Base-by-base conservation (phyloP, 1,284 basidiomycete genomes). In the Polyporus tsugae region DNA sequence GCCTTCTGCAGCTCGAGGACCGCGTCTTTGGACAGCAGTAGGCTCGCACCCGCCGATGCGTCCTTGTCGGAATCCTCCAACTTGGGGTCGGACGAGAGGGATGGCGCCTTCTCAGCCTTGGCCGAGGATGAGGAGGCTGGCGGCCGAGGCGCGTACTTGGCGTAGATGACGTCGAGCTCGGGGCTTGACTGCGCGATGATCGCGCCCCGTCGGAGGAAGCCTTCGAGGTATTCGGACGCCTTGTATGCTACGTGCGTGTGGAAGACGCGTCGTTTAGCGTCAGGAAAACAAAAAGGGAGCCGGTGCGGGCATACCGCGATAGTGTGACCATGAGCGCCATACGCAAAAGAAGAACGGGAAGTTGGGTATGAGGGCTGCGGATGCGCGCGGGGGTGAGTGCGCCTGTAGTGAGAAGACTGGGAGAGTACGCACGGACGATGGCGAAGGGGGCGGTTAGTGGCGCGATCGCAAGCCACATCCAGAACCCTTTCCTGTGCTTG, bases 301-400 rank as follows among this genome's bases (percentile, higher is more conserved):
- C 44, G 64, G 66, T 33, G 44, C n/a, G 10, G n/a, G 55, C 80
- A 66, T 65, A 91, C 92, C 92, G 85, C 83, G 87, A 76, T 90
- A 94, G 78, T 94, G 93, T 58, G 89, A 91, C 92, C 93, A 95
- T 58, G 91, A 88, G 60, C 93, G 84, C 93, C 93, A 95, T 2
- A 85, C 86, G 74, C 92, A 94, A 79, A 93, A 95, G 82, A 95
- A 94, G 78, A 95, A 91, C 0, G 93, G 93, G 35, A 95, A 80
- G 77, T 95, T 95, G 36, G 93, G 93, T 77, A 95, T 89, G 65
- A 95, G 79, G 15, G 93, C 92, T 94, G 15, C 7, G 44, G 22
- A 52, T 13, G 25, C 35, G 22, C 17, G 60, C 42, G 52, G n/a
- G 38, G 11, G 62, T 46, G 19, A 53, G 59, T 63, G 33, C 38